Evolutionary conservation across 2,329 filamentous ascomycete genomes (phyloP), one percentile per base, ranked within the genome.

Genomic region (Diaporthe amygdali): DNA sequence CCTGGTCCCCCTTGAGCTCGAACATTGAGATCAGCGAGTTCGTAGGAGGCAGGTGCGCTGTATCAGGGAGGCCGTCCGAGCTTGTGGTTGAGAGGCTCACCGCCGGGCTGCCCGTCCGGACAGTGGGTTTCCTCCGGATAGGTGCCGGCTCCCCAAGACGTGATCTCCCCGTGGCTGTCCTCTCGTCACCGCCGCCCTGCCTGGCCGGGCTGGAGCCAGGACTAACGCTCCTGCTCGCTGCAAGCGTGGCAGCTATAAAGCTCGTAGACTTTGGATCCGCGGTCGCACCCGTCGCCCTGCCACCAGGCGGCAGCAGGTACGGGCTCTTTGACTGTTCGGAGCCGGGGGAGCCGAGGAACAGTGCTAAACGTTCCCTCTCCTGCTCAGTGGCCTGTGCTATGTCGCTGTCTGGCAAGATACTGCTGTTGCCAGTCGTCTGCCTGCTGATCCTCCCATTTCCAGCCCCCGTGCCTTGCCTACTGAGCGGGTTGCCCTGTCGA

Each of bases 1-100:
- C 64, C 17, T 47, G 71, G 7, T 74, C 63, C 25, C 72, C 73
- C 70, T 74, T 85, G 73, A 86, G 83, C 80, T 95, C 92, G 74
- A 94, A 94, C 82, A 93, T 86, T 47, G 88, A 88, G 68, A 94
- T 91, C 25, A 94, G 83, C 5, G 90, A 88, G 3, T 85, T 89
- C 0, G 92, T 91, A 0, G 92, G 86, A 30, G 88, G 83, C 63
- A 93, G 91, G 7, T 89, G 83, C 1, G 84, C 86, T 12, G 88
- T 87, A 77, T 93, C 89, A 15, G 85, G 82, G 20, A 81, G 74
- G 44, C 83, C 82, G 49, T 79, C 73, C 25, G 34, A 47, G 69
- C 79, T 80, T 30, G 76, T 70, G 3, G 77, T 72, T 22, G 80
- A 81, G 27, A 76, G 76, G 25, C 73, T 69, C 9, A 76, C 76